Evolutionary conservation across 768 basidiomycete genomes (phyloP), one percentile per base, ranked within the genome.

Genomic region (Mycena maculata): DNA sequence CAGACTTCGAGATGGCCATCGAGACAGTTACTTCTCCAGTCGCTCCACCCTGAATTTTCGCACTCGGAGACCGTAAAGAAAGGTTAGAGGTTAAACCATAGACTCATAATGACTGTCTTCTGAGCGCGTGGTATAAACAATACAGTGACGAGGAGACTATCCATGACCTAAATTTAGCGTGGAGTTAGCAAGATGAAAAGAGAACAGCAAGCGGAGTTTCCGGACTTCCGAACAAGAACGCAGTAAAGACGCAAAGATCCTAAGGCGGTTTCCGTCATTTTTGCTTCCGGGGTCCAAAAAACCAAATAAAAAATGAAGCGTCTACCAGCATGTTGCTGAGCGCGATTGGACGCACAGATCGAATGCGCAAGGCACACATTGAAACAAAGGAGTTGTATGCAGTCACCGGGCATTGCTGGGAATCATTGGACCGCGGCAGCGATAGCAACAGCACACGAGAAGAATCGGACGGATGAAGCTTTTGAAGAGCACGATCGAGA

Each of bases 341-440:
- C 55, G 50, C 44, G 39, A 48, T 52, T 36, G 60, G 61, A 68
- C 67, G 61, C 39, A 63, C 60, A 67, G 58, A 62, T 31, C 44
- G 36, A 52, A 44, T 39, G 48, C 53, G 27, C 44, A 11, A 25
- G n/a, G 33, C 38, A 18, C 28, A 22, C 23, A 61, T 61, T 42
- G 38, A 50, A 50, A 53, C 28, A 3, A 5, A 23, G 28, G 5
- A 48, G 23, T 9, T 27, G 10, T 4, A 12, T n/a, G 3, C 4
- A 42, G 59, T 23, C 11, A 55, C 25, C 31, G 18, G 52, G 4
- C 6, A 44, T 49, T 36, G 33, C 49, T 22, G 48, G 31, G 23
- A 33, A 39, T 50, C 18, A 33, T 36, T 60, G 13, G 38, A 42
- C 52, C 25, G 65, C 47, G 53, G 59, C 33, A 36, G 36, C 49